Evolutionary conservation across 2,329 filamentous ascomycete genomes (phyloP), one percentile per base, ranked within the genome.

Genomic region (Pleoardoris graminearum): DNA sequence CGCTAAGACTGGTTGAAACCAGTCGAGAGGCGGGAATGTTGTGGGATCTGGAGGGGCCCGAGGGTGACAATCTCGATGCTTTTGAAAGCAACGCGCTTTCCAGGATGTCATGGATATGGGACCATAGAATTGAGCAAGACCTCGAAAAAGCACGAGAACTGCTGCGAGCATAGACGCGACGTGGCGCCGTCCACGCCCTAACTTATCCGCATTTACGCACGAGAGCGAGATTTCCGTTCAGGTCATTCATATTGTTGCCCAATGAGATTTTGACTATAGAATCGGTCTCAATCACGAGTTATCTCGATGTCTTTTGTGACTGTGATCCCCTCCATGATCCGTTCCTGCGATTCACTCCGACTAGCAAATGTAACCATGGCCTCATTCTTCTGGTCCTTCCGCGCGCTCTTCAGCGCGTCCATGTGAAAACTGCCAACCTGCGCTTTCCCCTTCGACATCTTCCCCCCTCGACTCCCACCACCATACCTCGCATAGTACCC

Each of bases 81-180:
- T 53, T 75, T 17, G 63, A 67, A 51, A 21, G 55, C 17, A 67
- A 69, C 45, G 61, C 74, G 16, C 41, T 50, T 11, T 47, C 37
- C 6, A 66, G 72, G 33, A 73, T 74, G 69, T 48, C 55, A 14
- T 77, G 72, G 72, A 71, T 77, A 7, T 77, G 75, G 75, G 65
- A 75, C 5, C 60, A 72, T 32, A 67, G 76, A 39, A 59, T 75
- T n/a, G 51, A 59, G 14, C 43, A 51, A 1, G 72, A 76, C 42
- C 36, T 75, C n/a, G 49, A 59, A 19, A 53, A 58, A 19, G 72
- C 66, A 7, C 60, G 17, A 19, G 37, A 22, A 4, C 27, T 60
- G 19, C 38, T 53, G 6, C 37, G 50, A 19, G 39, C 22, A 19
- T 48, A 44, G 17, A 14, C 16, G n/a, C 16, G n/a, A 11, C 8